Base-by-base conservation (phyloP, 2,329 filamentous ascomycete genomes). In the Fonsecaea erecta region DNA sequence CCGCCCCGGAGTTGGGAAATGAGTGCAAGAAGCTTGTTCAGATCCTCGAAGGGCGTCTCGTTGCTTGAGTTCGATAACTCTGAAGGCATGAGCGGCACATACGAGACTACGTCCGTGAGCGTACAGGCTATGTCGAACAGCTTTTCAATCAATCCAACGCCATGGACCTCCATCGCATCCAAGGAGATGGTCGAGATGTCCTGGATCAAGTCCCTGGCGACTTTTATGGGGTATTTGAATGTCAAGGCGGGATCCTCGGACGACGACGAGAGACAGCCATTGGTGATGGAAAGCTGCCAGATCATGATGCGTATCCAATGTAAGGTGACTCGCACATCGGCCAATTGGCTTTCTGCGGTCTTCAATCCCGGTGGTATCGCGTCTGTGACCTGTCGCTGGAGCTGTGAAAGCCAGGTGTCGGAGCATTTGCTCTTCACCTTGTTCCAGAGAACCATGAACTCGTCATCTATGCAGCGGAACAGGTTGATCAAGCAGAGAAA, bases 61-160 rank as follows among this genome's bases (percentile, higher is more conserved):
- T 58, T 55, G 3, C 37, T 43, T 8, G 63, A 55, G 5, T 34
- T 52, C 28, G 63, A 21, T 12, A 18, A 16, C 32, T 35, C 48
- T 12, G 40, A 21, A 16, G 65, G 48, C 12, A 67, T 65, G 9
- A 68, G 37, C 0, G 84, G 83, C 3, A 86, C 83, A 71, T 82
- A 85, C 8, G 88, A 84, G 62, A 96, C 86, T 24, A 91, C 88
- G 68, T 94, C 90, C 7, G 85, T 89, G 67, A 95, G 81, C 16
- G 88, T 87, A 75, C 85, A 90, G 12, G 90, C 87, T 37, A 93
- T 85, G 70, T 93, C 90, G 71, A 95, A 86, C 12, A 96, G 79
- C 74, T 94, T 94, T 74, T 93, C 91, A 66, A 95, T 87, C 89
- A 96, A 76, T 28, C 90, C 90, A 43, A 91, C 85, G 18, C 89